phyloP scores from a whole-genome alignment of 257 asterid species.

The Solanum acaule region DNA sequence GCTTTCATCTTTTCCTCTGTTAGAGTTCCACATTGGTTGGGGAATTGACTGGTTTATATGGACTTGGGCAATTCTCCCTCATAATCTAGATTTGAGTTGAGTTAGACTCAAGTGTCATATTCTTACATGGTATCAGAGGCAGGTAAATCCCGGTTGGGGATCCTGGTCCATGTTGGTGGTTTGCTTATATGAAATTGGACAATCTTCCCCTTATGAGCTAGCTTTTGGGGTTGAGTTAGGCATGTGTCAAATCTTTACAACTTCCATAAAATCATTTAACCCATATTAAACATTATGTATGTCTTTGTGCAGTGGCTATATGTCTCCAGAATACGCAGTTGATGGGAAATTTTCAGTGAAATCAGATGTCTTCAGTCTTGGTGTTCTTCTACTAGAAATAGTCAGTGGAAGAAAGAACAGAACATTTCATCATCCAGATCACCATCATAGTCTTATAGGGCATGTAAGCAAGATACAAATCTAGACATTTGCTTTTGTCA shows the following conservation, averaged over 20 bases:
- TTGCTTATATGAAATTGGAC: neutral
- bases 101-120: neutral
- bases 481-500: neutral
- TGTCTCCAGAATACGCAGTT: slow-evolving; percentile 42
- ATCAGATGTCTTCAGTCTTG: slow-evolving; percentile 36
- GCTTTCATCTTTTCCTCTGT: neutral
- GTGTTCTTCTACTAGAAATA: slow-evolving; percentile 36
- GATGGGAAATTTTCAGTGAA: slow-evolving; percentile 31
- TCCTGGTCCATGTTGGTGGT: neutral
- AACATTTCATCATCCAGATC: slow-evolving; percentile 7
- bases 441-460: slow-evolving; percentile 24
- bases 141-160: neutral
- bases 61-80: neutral
- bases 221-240: neutral
- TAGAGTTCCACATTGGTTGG: too few species aligned
- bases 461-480: slow-evolving; percentile 15
- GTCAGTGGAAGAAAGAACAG: slow-evolving; percentile 36
- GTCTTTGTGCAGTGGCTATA: slow-evolving; percentile 32
- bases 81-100: neutral
- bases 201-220: neutral
- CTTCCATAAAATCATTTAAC: neutral
- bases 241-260: neutral
- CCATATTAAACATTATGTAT: neutral
- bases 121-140: neutral
- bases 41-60: too few species aligned